These are phyloP conservation scores for Fusarium ambrosium DNA, from an alignment of 2,329 filamentous ascomycete species.

Conservation along the genomic window DNA sequence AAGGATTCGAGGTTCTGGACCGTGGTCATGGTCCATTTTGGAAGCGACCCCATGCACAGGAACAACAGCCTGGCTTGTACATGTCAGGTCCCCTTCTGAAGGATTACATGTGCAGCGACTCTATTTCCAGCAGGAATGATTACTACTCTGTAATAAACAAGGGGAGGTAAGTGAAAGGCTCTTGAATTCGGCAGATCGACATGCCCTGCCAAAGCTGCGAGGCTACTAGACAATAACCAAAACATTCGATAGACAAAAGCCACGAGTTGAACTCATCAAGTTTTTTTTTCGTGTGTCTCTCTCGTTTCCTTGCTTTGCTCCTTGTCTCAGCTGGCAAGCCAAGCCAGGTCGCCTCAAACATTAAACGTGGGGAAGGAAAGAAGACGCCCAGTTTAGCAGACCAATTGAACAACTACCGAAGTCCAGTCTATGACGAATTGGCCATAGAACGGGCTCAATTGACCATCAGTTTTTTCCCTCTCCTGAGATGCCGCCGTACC, in stretches of 20 bases:
- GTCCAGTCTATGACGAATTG: neutral
- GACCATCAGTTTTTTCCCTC: neutral
- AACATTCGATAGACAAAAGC: neutral
- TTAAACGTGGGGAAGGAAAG: neutral
- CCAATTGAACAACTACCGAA: constrained; percentile 1
- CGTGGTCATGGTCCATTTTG: neutral
- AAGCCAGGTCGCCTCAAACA: neutral
- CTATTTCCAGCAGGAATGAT: neutral
- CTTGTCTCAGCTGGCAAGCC: neutral
- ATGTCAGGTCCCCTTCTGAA: neutral
- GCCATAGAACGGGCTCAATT: neutral
- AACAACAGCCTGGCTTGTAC: neutral
- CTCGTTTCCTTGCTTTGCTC: neutral
- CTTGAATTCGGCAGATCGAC: constrained; percentile 32
- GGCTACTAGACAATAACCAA: neutral
- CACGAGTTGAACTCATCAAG: neutral
- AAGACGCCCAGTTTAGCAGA: no score
- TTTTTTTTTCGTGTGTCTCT: neutral
- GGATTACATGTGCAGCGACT: neutral
- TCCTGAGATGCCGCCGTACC: neutral
- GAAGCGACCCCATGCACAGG: neutral
- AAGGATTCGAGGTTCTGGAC: constrained; percentile 4
- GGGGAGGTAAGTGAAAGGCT: neutral
- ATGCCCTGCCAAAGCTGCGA: constrained; percentile 12
- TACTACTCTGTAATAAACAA: constrained; percentile 1